Percentiles rank a stretch among this genome's conserved stretches.
phyloP scores from a whole-genome alignment of 106 monocot species.

The Acorus calamus region DNA sequence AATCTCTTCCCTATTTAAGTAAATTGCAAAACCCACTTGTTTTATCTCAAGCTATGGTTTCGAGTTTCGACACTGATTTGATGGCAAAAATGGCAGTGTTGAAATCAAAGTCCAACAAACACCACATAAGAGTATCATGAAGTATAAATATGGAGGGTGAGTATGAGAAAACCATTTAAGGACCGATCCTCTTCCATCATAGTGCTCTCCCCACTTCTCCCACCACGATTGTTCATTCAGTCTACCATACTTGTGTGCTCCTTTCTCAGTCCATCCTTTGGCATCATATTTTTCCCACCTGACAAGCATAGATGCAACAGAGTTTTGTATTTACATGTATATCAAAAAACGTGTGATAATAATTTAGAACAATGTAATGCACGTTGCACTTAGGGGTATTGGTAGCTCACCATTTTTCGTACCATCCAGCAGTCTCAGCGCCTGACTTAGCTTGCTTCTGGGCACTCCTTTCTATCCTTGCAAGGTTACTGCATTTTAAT shows the following conservation, averaged over 20 bases:
- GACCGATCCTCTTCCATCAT: slow-evolving; percentile 93
- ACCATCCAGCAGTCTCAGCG: slow-evolving; percentile 83
- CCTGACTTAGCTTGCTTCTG: slow-evolving; percentile 97
- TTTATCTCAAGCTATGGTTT: too few species aligned
- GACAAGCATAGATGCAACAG: neutral
- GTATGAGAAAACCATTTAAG: slow-evolving; percentile 63
- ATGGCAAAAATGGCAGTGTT: too few species aligned
- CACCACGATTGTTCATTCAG: slow-evolving; percentile 97
- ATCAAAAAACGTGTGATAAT: neutral
- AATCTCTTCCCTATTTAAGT: too few species aligned
- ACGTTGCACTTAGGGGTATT: neutral
- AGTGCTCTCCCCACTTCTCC: slow-evolving; percentile 99
- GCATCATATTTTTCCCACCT: slow-evolving; percentile 99
- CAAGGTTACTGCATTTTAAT: slow-evolving; percentile 67
- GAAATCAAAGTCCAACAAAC: too few species aligned
- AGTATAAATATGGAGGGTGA: neutral
- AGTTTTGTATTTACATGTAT: neutral
- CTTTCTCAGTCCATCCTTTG: slow-evolving; percentile 93
- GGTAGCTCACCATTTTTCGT: slow-evolving; percentile 80
- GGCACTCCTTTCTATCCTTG: slow-evolving; percentile 97
- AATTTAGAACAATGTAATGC: neutral
- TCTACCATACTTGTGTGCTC: slow-evolving; percentile 89
- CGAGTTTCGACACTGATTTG: too few species aligned
- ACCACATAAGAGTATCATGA: neutral
- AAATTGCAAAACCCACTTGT: too few species aligned